phyloP scores from a whole-genome alignment of 2,329 filamentous ascomycete genomes.

The Trichoderma gracile region DNA sequence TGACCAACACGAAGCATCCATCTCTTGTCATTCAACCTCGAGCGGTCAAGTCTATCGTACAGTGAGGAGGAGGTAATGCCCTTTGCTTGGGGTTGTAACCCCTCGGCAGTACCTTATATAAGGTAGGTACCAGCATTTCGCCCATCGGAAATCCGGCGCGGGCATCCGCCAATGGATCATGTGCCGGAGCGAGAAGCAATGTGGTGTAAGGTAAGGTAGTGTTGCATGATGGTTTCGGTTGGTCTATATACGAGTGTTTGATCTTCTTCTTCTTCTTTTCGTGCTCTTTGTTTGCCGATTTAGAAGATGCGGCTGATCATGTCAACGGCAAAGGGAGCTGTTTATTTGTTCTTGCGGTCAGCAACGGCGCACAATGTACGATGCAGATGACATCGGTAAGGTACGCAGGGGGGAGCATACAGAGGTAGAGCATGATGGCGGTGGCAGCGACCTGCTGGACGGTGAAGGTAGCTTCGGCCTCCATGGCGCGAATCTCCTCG shows the following conservation, averaged over 20 bases:
- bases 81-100: background rate
- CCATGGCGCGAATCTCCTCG: constrained; percentile 69
- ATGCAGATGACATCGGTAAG: too few species aligned
- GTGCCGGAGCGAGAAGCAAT: constrained; percentile 1
- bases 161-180: background rate
- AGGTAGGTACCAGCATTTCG: constrained; percentile 1
- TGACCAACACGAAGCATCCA: background rate
- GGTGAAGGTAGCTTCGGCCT: constrained; percentile 66
- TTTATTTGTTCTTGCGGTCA: background rate
- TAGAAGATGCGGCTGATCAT: constrained; percentile 50
- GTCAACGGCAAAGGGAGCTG: constrained; percentile 62
- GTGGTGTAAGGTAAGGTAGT: background rate
- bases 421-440: constrained; percentile 71
- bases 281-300: background rate
- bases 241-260: background rate
- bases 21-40: background rate
- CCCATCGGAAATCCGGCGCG: background rate
- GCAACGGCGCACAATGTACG: background rate
- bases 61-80: background rate
- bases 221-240: background rate
- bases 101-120: background rate
- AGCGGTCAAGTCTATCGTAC: constrained; percentile 26
- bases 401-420: constrained; percentile 57
- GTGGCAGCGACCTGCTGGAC: constrained; percentile 67
- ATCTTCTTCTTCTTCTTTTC: too few species aligned